Conservation (phyloP, 2,329 filamentous ascomycete genomes). For the Sporothrix phasma region DNA sequence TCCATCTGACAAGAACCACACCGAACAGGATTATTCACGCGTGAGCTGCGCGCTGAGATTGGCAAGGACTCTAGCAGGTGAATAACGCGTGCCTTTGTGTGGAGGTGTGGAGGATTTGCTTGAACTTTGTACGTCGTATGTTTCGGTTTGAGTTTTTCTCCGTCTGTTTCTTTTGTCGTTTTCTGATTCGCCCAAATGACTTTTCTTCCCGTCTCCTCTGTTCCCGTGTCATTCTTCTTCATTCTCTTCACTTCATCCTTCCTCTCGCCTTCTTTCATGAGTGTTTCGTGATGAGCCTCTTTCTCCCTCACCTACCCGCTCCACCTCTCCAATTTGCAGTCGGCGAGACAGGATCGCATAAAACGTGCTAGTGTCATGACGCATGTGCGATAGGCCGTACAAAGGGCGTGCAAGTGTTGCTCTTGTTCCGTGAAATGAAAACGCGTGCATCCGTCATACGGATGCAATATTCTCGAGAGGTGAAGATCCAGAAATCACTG, state of each 20-base stretch:
- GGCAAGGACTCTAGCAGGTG: background rate
- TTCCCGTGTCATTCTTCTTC: background rate
- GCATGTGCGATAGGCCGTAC: too few relatives aligned
- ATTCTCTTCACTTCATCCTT: background rate
- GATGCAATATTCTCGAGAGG: background rate
- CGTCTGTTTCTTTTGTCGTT: background rate
- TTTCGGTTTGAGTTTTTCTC: background rate
- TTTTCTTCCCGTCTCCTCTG: background rate
- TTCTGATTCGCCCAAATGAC: too few relatives aligned
- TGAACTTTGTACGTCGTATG: too few relatives aligned
- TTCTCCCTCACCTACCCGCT: too few relatives aligned
- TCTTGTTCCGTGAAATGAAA: too few relatives aligned
- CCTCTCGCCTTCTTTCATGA: too few relatives aligned
- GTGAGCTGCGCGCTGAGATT: background rate
- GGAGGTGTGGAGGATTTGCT: background rate
- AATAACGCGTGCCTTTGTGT: background rate
- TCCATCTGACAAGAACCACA: background rate
- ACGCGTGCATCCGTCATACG: background rate
- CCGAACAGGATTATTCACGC: background rate
- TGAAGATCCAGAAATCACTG: too few relatives aligned
- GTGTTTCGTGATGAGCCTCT: too few relatives aligned
- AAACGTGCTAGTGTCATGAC: too few relatives aligned
- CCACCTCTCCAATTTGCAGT: too few relatives aligned
- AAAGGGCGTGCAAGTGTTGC: too few relatives aligned
- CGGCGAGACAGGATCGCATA: too few relatives aligned